A percentile compares a stretch with the other conserved stretches of the same genome.
phyloP scores from a whole-genome alignment of 2,329 filamentous ascomycete species.

The Blastomyces percursus region DNA sequence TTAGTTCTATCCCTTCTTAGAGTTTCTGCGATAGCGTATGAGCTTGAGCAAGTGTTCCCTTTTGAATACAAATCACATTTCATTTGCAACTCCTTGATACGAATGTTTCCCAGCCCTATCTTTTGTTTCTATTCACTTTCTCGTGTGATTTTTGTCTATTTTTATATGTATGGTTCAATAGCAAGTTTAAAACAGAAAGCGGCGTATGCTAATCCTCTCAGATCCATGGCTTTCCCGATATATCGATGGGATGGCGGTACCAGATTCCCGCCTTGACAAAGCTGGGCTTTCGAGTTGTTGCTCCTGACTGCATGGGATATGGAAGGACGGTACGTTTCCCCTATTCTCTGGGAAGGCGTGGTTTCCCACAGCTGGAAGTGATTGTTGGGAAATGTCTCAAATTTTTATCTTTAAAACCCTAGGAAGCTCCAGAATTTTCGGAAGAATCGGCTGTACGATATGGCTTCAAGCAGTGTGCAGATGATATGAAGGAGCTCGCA shows the following conservation, averaged over 20 bases:
- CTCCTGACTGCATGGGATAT: constrained; percentile 79
- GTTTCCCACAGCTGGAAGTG: background rate
- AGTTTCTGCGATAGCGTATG: background rate
- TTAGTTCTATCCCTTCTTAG: background rate
- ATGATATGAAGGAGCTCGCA: constrained; percentile 65
- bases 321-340: constrained; percentile 50
- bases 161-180: background rate
- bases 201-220: constrained; percentile 16
- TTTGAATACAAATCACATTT: background rate
- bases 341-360: background rate
- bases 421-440: constrained; percentile 42
- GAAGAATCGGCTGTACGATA: constrained; percentile 53
- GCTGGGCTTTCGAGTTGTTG: constrained; percentile 66
- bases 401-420: background rate
- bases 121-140: background rate
- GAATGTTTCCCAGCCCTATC: background rate
- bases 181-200: background rate
- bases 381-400: background rate
- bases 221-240: constrained; percentile 74
- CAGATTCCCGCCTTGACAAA: constrained; percentile 69
- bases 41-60: background rate
- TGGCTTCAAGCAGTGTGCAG: constrained; percentile 58
- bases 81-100: background rate
- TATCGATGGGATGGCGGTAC: constrained; percentile 76
- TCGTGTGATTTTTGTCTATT: background rate